Evolutionary conservation across 805 yeast species (phyloP).

Genomic region (Kazachstania kunashirensis): DNA sequence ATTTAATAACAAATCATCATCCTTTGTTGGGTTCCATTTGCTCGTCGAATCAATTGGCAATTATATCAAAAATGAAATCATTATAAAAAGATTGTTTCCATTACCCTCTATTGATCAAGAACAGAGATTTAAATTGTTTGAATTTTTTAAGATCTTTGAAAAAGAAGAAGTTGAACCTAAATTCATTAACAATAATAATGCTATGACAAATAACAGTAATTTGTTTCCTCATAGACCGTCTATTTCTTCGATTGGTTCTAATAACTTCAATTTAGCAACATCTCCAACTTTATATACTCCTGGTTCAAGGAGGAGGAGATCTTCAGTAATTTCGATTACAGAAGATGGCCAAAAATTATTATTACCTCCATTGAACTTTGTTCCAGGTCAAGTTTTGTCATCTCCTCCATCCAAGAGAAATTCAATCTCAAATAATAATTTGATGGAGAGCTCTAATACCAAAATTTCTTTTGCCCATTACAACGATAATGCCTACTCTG

Average conservation of each 20-base stretch:
- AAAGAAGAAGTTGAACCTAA: background rate
- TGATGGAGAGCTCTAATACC: background rate
- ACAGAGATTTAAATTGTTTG: conserved; percentile 9
- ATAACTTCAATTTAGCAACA: conserved; percentile 5
- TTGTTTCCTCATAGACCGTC: conserved; percentile 2
- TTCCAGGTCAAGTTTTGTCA: conserved; percentile 3
- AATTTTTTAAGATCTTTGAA: conserved; percentile 5
- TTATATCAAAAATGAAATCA: conserved; percentile 11
- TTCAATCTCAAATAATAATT: background rate
- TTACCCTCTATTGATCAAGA: conserved; percentile 6
- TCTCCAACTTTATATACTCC: conserved; percentile 6
- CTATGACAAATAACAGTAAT: background rate
- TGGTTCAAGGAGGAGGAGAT: conserved; percentile 8
- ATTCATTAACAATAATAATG: background rate
- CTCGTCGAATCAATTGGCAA: conserved; percentile 7
- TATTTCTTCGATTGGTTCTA: conserved; percentile 2
- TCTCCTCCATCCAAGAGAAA: background rate
- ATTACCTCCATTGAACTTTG: conserved; percentile 10
- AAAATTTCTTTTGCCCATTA: background rate
- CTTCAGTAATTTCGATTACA: conserved; percentile 8
- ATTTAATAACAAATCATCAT: conserved; percentile 9
- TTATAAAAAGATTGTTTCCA: conserved; percentile 10
- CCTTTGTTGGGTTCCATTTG: conserved; percentile 11
- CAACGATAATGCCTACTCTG: background rate
- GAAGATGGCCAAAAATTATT: conserved; percentile 11